Conservation (phyloP, 768 basidiomycete genomes). For the Kwoniella dendrophila region DNA sequence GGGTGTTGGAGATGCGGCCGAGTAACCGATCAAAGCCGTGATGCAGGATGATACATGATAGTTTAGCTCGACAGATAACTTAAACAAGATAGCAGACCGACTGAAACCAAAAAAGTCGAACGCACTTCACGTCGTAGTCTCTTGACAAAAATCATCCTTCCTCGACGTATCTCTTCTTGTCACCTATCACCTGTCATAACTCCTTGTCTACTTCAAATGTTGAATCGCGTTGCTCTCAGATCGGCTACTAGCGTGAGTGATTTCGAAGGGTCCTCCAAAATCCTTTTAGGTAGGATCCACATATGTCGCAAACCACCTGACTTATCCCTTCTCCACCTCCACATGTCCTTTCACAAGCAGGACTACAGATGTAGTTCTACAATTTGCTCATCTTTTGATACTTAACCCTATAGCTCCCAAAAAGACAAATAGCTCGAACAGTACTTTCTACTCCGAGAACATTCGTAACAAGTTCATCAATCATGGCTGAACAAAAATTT, state of each 20-base stretch:
- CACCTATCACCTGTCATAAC: not conserved
- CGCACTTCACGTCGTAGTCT: conserved; percentile 1
- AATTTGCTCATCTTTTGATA: no score
- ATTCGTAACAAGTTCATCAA: conserved; percentile 25
- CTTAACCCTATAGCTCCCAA: conserved; percentile 27
- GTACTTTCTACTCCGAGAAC: conserved; percentile 17
- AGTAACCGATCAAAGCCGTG: not conserved
- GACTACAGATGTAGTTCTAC: no score
- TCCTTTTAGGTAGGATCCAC: not conserved
- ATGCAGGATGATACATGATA: no score
- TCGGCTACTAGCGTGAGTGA: conserved; percentile 46
- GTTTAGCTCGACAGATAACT: not conserved
- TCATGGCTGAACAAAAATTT: conserved; percentile 57
- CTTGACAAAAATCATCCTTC: not conserved
- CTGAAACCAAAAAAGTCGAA: not conserved
- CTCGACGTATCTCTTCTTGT: not conserved
- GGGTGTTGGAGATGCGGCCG: conserved; percentile 8
- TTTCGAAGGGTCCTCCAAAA: not conserved
- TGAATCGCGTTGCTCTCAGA: conserved; percentile 33
- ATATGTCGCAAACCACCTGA: not conserved
- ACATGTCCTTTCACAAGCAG: not conserved
- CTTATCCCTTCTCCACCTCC: not conserved
- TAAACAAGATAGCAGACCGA: not conserved
- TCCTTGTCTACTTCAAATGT: conserved; percentile 20
- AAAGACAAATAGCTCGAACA: conserved; percentile 24